These are phyloP conservation scores for Kluyveromyces siamensis DNA, from an alignment of 805 yeast genomes.

Conservation along the genomic window DNA sequence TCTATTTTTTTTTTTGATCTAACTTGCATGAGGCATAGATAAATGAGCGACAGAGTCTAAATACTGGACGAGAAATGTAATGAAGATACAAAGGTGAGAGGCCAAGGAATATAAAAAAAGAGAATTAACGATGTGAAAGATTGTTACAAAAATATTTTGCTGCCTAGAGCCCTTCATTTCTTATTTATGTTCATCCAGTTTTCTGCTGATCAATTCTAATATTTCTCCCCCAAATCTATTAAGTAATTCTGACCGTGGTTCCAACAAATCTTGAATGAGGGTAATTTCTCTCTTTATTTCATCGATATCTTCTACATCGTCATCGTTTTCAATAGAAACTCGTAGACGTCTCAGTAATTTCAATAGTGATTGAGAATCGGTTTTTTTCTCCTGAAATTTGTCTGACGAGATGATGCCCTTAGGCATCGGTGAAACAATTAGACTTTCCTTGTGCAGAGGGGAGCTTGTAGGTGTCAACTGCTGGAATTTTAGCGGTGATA, in stretches of 20 bases:
- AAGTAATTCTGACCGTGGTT: neutral
- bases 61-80: neutral
- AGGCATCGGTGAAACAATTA: neutral
- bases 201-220: neutral
- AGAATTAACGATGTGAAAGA: too few species aligned
- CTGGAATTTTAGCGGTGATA: constrained; percentile 1
- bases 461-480: constrained; percentile 1
- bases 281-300: neutral
- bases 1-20: neutral
- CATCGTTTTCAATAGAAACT: neutral
- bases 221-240: constrained; percentile 1
- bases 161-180: neutral
- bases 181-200: neutral
- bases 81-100: too few species aligned
- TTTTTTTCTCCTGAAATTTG: neutral
- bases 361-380: neutral
- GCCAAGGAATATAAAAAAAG: neutral
- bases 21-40: too few species aligned
- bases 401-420: neutral
- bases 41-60: neutral
- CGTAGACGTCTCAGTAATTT: neutral
- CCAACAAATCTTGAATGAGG: neutral
- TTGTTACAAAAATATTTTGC: neutral
- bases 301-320: neutral
- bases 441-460: neutral